Evolutionary conservation across 306 rosid species (phyloP), one percentile per base, ranked within the genome.

Genomic region (Sesbania bispinosa): DNA sequence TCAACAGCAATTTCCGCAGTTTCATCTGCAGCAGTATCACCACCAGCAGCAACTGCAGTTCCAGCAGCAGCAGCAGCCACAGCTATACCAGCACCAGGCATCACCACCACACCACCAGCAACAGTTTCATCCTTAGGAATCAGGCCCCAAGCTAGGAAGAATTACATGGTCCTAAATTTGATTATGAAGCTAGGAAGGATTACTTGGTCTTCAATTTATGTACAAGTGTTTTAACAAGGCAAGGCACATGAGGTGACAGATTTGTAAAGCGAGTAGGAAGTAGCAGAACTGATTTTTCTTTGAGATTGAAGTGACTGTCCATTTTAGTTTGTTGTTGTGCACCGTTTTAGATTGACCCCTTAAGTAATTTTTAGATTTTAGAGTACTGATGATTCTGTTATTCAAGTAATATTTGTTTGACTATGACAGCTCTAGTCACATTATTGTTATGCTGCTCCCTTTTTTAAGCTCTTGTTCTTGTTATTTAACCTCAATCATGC

Each of bases 251-350:
- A 81, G 87, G 84, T 69, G 74, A 80, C 67, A 73, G 77, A 70
- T 82, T 75, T 80, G 93, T 88, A 83, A 88, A 88, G 85, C 74
- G 63, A 75, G 75, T 91, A 88, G 96, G 86, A 67, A 77, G 85
- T 86, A 88, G 88, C 78, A 57, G 82, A 81, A 77, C 88, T 86
- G 84, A 88, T 82, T 85, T 79, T 85, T 87, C 83, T 50, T 67
- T 73, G 79, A 77, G 38, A 69, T 84, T 78, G 80, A 81, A 80
- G 83, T 48, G 46, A 19, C 76, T 77, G 63, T 67, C 77, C 81
- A 62, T 80, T 62, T 53, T 61, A 84, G 85, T 77, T 58, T 88
- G 86, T 75, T 81, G 85, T 83, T 77, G 77, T 77, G 83, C 45
- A 57, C 62, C 21, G 15, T n/a, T 77, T 58, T 76, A 79, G 84